Evolutionary conservation across 2,329 filamentous ascomycete species (phyloP).

Genomic region (Aspergillus aculeatinus): DNA sequence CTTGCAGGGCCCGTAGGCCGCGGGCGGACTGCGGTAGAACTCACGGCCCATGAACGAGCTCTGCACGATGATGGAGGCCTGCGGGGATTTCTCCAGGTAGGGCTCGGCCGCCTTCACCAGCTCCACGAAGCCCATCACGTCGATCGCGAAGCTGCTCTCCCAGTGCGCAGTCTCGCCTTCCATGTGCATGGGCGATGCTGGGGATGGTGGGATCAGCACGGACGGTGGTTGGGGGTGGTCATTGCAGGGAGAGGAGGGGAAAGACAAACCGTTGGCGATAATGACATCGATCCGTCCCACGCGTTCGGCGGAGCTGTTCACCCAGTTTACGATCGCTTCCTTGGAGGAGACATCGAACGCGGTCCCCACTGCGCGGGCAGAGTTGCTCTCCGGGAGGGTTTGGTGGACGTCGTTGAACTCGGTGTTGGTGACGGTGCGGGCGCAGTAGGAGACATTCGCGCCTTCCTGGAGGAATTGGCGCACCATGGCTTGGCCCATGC

Average conservation of each 20-base stretch:
- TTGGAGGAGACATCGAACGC: conserved; percentile 18
- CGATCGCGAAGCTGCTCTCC: conserved; percentile 18
- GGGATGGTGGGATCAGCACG: neutral
- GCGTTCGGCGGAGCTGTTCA: too few relatives aligned
- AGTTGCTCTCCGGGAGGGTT: conserved; percentile 7
- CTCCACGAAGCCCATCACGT: conserved; percentile 23
- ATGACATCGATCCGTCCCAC: too few relatives aligned
- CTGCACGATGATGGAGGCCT: conserved; percentile 22
- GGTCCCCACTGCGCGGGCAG: conserved; percentile 15
- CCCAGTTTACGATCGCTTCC: neutral
- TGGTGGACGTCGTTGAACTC: conserved; percentile 14
- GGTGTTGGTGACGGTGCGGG: conserved; percentile 18
- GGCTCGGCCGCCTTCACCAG: conserved; percentile 16
- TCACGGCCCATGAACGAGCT: conserved; percentile 25
- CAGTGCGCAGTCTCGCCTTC: conserved; percentile 16
- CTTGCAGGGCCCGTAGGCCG: conserved; percentile 23
- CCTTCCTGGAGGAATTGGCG: conserved; percentile 24
- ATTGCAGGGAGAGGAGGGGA: too few relatives aligned
- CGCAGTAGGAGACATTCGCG: conserved; percentile 24
- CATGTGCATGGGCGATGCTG: conserved; percentile 21
- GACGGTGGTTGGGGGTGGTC: too few relatives aligned
- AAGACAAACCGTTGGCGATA: too few relatives aligned
- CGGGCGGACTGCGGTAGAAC: conserved; percentile 22
- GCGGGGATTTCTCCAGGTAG: conserved; percentile 16
- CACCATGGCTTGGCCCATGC: conserved; percentile 28